Percentiles rank a stretch among this genome's conserved stretches.
Conservation (phyloP, 305 asterid genomes). For the Withania somnifera region DNA sequence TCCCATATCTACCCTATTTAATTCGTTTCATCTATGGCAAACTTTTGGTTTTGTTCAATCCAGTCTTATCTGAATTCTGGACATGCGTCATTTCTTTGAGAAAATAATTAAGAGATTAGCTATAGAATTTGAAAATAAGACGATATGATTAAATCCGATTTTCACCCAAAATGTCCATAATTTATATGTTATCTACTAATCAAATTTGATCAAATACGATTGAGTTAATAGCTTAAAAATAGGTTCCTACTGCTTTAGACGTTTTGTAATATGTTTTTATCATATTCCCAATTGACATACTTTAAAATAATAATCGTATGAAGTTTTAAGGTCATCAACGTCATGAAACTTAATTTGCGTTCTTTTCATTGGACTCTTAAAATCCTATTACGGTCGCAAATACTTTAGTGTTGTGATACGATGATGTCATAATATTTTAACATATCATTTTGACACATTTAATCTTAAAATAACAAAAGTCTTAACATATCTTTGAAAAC, state of each 20-base stretch:
- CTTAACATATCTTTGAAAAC: not conserved
- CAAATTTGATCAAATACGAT: not conserved
- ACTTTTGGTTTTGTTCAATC: not conserved
- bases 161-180: not conserved
- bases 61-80: not conserved
- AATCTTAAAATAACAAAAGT: not conserved
- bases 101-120: not conserved
- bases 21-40: not conserved
- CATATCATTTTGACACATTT: not conserved
- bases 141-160: not conserved
- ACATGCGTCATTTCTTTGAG: not conserved
- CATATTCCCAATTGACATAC: not conserved
- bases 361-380: not conserved
- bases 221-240: not conserved
- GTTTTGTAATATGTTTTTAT: not conserved
- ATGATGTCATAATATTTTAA: not conserved
- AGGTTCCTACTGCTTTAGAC: not conserved
- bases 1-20: not conserved
- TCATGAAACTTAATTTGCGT: not conserved
- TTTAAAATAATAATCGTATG: not conserved
- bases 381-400: not conserved
- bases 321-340: not conserved
- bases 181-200: not conserved
- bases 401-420: not conserved
- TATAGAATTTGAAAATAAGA: not conserved